A percentile compares a stretch with the other conserved stretches of the same genome.
Conservation (phyloP, 139 green algal genomes). For the Chlorella sp. region DNA sequence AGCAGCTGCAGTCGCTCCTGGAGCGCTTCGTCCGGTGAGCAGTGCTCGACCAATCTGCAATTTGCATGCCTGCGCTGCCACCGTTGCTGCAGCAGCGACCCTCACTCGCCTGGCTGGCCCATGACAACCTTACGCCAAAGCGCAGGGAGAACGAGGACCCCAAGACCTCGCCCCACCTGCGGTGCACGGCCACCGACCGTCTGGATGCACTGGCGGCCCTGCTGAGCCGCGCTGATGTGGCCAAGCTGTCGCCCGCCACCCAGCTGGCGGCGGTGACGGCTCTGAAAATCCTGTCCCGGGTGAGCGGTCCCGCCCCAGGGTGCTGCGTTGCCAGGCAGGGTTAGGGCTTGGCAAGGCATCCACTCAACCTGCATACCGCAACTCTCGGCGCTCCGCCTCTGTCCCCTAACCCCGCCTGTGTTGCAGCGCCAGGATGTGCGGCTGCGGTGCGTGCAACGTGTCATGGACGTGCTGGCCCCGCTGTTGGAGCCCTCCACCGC, state of each 20-base stretch:
- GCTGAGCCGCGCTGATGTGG: conserved; percentile 3
- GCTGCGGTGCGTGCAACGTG: background rate
- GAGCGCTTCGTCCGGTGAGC: background rate
- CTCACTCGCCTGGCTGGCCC: too few relatives aligned
- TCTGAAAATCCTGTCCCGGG: conserved; percentile 13
- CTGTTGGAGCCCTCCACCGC: background rate
- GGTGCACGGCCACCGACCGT: background rate
- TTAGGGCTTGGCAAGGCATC: too few relatives aligned
- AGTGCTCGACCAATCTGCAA: too few relatives aligned
- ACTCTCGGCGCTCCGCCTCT: too few relatives aligned
- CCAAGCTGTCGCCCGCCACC: background rate
- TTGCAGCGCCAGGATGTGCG: conserved; percentile 14
- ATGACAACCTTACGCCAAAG: too few relatives aligned
- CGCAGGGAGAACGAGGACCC: conserved; percentile 9
- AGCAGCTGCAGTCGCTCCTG: background rate
- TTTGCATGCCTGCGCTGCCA: too few relatives aligned
- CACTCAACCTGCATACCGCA: too few relatives aligned
- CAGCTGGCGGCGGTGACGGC: conserved; percentile 4
- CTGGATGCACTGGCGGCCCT: conserved; percentile 11
- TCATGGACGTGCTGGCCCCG: background rate
- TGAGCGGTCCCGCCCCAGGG: too few relatives aligned
- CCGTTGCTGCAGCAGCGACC: too few relatives aligned
- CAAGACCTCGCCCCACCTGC: background rate
- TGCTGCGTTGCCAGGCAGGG: too few relatives aligned
- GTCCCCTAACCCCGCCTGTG: too few relatives aligned